phyloP scores from a whole-genome alignment of 495 filamentous ascomycete genomes.

The Penicillium crystallinum region DNA sequence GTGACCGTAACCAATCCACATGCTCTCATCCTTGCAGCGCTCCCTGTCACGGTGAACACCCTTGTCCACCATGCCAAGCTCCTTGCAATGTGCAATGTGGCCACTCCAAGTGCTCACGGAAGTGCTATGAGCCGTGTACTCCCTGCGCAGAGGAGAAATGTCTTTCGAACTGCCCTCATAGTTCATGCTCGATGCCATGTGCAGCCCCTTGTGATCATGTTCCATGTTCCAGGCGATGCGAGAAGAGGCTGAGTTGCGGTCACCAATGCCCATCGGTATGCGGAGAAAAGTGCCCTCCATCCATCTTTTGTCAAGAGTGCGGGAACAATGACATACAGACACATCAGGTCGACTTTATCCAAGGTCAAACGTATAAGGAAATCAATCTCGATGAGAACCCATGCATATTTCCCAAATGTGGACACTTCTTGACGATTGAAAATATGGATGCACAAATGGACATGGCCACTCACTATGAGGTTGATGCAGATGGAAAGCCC shows the following conservation, averaged over 20 bases:
- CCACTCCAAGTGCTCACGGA: constrained; percentile 55
- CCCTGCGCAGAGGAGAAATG: constrained; percentile 59
- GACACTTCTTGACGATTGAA: constrained; percentile 57
- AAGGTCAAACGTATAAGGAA: constrained; percentile 46
- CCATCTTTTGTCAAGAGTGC: constrained; percentile 55
- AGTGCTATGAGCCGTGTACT: constrained; percentile 58
- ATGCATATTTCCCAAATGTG: constrained; percentile 59
- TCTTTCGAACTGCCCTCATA: constrained; percentile 53
- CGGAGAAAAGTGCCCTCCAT: constrained; percentile 57
- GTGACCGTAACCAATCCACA: constrained; percentile 49
- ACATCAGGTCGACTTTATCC: constrained; percentile 50
- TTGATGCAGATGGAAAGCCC: constrained; percentile 40
- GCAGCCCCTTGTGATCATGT: constrained; percentile 57
- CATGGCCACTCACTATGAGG: constrained; percentile 51
- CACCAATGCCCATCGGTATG: constrained; percentile 66
- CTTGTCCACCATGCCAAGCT: constrained; percentile 50
- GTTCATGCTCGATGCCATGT: constrained; percentile 57
- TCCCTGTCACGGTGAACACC: constrained; percentile 48
- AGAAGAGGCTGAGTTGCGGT: constrained; percentile 52
- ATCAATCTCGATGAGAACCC: constrained; percentile 55
- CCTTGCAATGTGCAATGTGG: constrained; percentile 58
- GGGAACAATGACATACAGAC: constrained; percentile 36
- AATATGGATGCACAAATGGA: constrained; percentile 65
- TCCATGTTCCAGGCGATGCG: constrained; percentile 63
- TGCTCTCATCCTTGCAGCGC: constrained; percentile 54